Evolutionary conservation across 2,329 filamentous ascomycete species (phyloP), one percentile per base, ranked within the genome.

Genomic region (Lithohypha guttulata): DNA sequence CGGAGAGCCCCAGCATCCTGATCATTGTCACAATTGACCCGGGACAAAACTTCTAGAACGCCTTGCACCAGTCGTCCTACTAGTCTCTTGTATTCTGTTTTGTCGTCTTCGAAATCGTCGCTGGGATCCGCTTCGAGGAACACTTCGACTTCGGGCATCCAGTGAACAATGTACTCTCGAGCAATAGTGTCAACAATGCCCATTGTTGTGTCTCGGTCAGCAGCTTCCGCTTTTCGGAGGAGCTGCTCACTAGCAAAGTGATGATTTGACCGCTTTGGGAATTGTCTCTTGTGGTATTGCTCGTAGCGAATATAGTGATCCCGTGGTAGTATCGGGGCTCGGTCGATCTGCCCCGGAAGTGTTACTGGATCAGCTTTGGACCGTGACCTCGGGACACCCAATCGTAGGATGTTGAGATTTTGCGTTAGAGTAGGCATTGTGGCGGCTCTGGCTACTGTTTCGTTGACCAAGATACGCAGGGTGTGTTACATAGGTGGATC

Each of bases 151-250:
- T 35, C 33, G 3, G 33, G 33, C 33, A 35, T 26, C 33, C 33
- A 35, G 15, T 21, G 19, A 3, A 17, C 27, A 7, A 35, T 35
- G 13, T 26, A 35, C 19, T 35, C 33, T 25, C 33, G 25, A 9
- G 21, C 19, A 14, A 35, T 21, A 9, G 33, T 35, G 15, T 35
- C 33, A 17, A 35, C 15, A 21, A 35, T 35, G 13, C 33, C 33
- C 7, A 35, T 20, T 5, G 33, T n/a, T 4, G 33, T 25, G 22
- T 35, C 13, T 35, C 33, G 33, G 19, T 26, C 21, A 3, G 33
- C 33, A 17, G 15, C 21, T 25, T 35, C 33, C 6, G 33, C 33
- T 35, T 35, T 20, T n/a, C 15, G 17, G 21, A 27, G 25, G 4
- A 35, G 6, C 7, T 25, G 21, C 9, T 10, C 3, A 5, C 15